Evolutionary conservation across 352 stramenopile genomes (phyloP), one percentile per base, ranked within the genome.

Genomic region (Blastocystis sp.): DNA sequence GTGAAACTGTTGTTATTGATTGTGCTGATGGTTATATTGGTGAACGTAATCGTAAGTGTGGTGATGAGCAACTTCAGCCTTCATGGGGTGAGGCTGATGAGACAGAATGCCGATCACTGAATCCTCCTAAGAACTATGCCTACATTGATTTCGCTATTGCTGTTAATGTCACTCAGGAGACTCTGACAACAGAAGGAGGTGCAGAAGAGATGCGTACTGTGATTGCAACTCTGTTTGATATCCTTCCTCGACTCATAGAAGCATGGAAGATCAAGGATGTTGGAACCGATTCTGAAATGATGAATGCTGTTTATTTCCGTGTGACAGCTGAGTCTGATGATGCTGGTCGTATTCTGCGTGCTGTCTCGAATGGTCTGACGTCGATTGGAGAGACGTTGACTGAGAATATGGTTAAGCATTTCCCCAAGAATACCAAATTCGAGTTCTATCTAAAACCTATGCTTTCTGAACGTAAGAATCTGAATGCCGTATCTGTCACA

Each of bases 11-110:
- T 35, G 35, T 69, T 4, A 35, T 43, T 46, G 19, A 46, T 69
- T 83, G 71, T 32, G 43, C 71, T 83, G 32, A 57, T 6, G 57
- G 57, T 6, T 46, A 42, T 19, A 69, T 83, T 83, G 71, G 71
- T 35, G 57, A 83, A n/a, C 39, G 43, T 37, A 66, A 14, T 43
- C 35, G 71, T 24, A 5, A 67, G 4, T 83, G 71, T 32, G 14
- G 27, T 19, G n/a, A 42, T 35, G 27, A 19, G 21, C 19, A 77
- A 21, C 29, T 59, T 19, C 58, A 27, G 16, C 71, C 71, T 24
- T 32, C n/a, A 21, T 83, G 71, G 71, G 42, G 29, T 77, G 27
- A 5, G 4, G 35, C 52, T 19, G 71, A 83, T 59, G 35, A n/a
- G 19, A 42, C n/a, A 49, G n/a, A 75, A 5, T 75, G 63, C 39